These are phyloP conservation scores for Auriscalpium microsporum DNA, from an alignment of 768 basidiomycete species.

Conservation along the genomic window DNA sequence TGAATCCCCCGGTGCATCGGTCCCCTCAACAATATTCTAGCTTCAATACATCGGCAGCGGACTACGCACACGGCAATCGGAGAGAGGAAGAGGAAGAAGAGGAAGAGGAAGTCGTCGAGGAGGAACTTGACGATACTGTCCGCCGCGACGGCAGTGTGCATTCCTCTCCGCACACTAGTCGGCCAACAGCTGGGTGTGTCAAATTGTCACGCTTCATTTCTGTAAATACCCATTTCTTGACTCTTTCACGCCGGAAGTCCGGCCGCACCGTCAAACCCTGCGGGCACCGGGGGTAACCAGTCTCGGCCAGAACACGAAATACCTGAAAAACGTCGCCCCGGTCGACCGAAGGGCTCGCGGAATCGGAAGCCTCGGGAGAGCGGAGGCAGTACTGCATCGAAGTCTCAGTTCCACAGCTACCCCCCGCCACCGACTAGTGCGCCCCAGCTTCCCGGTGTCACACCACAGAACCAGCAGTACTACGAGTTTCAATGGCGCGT, in stretches of 20 bases:
- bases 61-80: conserved; percentile 18
- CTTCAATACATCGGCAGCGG: conserved; percentile 15
- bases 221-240: conserved; percentile 10
- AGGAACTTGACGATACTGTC: conserved; percentile 41
- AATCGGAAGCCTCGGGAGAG: conserved; percentile 46
- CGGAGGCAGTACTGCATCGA: conserved; percentile 32
- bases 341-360: conserved; percentile 74
- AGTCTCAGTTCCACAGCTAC: conserved; percentile 23
- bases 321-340: conserved; percentile 59
- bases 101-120: conserved; percentile 65
- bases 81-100: conserved; percentile 66
- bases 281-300: conserved; percentile 17
- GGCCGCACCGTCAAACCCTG: conserved; percentile 13
- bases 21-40: conserved; percentile 17
- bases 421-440: conserved; percentile 18
- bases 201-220: conserved; percentile 13
- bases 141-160: conserved; percentile 24
- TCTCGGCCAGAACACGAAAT: conserved; percentile 22
- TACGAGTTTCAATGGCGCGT: conserved; percentile 86
- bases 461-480: conserved; percentile 65
- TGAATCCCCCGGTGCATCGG: conserved; percentile 43
- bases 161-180: conserved; percentile 22
- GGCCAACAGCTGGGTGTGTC: conserved; percentile 22
- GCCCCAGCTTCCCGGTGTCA: conserved; percentile 31
- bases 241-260: conserved; percentile 16